Evolutionary conservation across 805 yeast genomes (phyloP).

Genomic region (Candida khao-thaluensis): DNA sequence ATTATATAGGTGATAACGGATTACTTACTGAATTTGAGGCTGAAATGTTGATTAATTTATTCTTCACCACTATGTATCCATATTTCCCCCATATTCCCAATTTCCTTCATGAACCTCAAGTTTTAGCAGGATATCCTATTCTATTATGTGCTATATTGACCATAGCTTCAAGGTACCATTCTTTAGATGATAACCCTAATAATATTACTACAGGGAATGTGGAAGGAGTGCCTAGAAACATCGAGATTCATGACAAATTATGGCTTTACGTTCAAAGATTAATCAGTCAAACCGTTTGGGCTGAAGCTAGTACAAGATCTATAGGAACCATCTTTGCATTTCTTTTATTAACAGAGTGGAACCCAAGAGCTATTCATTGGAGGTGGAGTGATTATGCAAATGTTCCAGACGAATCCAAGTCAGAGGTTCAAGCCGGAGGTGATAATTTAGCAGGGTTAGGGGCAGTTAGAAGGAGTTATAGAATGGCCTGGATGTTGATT

Average conservation of each 20-base stretch:
- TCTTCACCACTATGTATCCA: constrained; percentile 81
- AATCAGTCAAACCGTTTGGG: constrained; percentile 89
- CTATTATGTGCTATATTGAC: constrained; percentile 78
- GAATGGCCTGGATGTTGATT: constrained; percentile 92
- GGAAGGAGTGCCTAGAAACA: constrained; percentile 42
- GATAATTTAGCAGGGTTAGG: constrained; percentile 67
- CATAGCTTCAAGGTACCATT: constrained; percentile 74
- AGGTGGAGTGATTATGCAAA: constrained; percentile 83
- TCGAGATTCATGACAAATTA: constrained; percentile 70
- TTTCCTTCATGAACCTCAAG: constrained; percentile 64
- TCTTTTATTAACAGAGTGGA: constrained; percentile 88
- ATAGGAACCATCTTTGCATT: constrained; percentile 86
- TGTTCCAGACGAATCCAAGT: constrained; percentile 42
- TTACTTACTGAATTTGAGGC: constrained; percentile 67
- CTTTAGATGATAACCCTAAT: constrained; percentile 45
- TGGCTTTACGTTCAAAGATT: constrained; percentile 84
- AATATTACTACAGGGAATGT: constrained; percentile 26
- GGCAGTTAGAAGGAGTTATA: constrained; percentile 80
- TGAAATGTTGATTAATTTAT: constrained; percentile 52
- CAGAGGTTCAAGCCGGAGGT: constrained; percentile 26
- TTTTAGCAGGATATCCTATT: constrained; percentile 75
- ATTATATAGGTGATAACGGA: constrained; percentile 54
- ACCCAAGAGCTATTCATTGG: constrained; percentile 91
- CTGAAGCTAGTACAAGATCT: constrained; percentile 84
- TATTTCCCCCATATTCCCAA: constrained; percentile 85